Evolutionary conservation across 2,329 filamentous ascomycete species (phyloP).

Genomic region (Lasiodiplodia gonubiensis): DNA sequence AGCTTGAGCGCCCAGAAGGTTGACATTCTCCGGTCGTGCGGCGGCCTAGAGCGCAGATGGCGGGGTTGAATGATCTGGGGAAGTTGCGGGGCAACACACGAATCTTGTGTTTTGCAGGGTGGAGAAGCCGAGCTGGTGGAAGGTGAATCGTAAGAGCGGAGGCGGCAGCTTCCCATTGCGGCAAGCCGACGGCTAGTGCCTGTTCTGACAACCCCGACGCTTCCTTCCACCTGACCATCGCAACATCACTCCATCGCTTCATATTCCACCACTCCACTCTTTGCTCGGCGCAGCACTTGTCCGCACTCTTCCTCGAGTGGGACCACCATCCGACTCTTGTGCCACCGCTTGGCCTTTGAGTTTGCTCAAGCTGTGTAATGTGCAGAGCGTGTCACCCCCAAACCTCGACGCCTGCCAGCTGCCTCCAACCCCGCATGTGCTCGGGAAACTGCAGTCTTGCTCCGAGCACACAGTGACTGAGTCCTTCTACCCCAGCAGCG

Average conservation of each 20-base stretch:
- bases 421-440: neutral
- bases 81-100: constrained; percentile 7
- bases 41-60: neutral
- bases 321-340: neutral
- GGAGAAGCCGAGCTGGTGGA: neutral
- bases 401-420: neutral
- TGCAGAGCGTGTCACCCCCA: neutral
- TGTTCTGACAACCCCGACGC: constrained; percentile 1
- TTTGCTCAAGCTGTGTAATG: neutral
- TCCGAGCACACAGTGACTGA: neutral
- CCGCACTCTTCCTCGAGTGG: neutral
- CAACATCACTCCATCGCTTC: neutral
- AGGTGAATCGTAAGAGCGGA: neutral
- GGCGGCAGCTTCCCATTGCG: neutral
- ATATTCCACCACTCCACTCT: neutral
- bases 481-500: no score
- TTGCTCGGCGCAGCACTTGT: neutral
- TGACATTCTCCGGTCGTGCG: constrained; percentile 10
- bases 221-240: neutral
- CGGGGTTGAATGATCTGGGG: constrained; percentile 23
- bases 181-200: constrained; percentile 16
- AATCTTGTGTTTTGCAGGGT: neutral
- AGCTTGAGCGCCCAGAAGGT: neutral
- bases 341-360: neutral
- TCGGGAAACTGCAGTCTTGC: constrained; percentile 2